Conservation (phyloP, 176 grass and related monocot genomes). For the Triticum urartu region DNA sequence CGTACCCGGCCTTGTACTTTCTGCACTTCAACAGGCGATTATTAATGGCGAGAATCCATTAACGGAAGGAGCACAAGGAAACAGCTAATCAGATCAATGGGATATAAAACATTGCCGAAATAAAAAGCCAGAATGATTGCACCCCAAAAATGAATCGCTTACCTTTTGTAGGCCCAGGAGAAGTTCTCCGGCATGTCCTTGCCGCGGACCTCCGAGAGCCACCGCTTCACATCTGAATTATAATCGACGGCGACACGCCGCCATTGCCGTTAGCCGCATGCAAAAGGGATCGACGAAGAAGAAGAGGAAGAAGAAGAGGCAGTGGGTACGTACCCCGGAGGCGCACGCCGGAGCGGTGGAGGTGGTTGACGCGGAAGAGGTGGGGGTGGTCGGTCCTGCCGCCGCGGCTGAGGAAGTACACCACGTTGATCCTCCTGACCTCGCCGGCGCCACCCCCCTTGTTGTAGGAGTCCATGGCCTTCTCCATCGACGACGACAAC, state of each 20-base stretch:
- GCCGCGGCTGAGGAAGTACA: slow-evolving; percentile 66
- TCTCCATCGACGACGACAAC: slow-evolving; percentile 17
- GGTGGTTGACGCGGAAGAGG: slow-evolving; percentile 67
- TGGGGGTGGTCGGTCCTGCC: slow-evolving; percentile 66
- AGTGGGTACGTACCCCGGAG: slow-evolving; percentile 44
- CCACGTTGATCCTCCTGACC: slow-evolving; percentile 59
- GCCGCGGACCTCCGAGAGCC: slow-evolving; percentile 70
- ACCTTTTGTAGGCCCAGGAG: slow-evolving; percentile 78
- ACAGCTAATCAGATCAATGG: not conserved
- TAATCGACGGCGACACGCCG: not conserved
- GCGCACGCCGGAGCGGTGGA: slow-evolving; percentile 45
- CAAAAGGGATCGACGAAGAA: not conserved
- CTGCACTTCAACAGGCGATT: not conserved
- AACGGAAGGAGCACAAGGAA: not conserved
- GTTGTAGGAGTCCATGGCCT: slow-evolving; percentile 20
- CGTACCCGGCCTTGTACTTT: slow-evolving; percentile 47
- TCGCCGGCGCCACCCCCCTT: slow-evolving; percentile 27
- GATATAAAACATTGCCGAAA: not conserved
- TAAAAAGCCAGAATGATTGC: not conserved
- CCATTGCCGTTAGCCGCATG: not conserved
- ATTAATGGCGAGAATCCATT: not conserved
- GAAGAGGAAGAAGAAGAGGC: not conserved
- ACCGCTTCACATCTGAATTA: slow-evolving; percentile 66
- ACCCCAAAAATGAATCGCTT: not conserved
- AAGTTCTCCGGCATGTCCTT: slow-evolving; percentile 57